Evolutionary conservation across 108 stramenopile genomes (phyloP), one percentile per base, ranked within the genome.

Genomic region (Cafeteria roenbergensis): DNA sequence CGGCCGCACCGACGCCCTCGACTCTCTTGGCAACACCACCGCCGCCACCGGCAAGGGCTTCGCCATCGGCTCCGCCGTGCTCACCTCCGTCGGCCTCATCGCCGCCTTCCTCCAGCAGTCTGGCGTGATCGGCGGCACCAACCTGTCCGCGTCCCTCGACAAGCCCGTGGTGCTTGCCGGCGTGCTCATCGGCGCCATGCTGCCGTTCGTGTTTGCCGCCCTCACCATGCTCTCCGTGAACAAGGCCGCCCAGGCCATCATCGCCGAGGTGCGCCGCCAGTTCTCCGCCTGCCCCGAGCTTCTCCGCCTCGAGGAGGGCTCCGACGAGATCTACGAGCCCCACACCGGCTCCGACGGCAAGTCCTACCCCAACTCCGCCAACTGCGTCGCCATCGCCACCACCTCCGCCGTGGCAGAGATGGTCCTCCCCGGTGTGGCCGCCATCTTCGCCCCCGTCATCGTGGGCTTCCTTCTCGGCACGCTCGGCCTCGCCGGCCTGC

Each of bases 1-100:
- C 61, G 91, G 93, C 78, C 92, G 90, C 82, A 97, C 95, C 42
- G 95, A 97, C 80, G 88, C 92, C 42, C 87, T 97, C 42, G 95
- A 97, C 81, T 90, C 95, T 55, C 92, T 92, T 30, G 95, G 95
- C 52, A 97, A 97, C 83, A 97, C 95, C 73, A 97, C 95, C 35
- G 95, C 95, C 56, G 95, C 95, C 51, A 93, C 93, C 66, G 95
- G 95, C 79, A 97, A 97, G 85, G 95, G 95, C 37, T 97, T 97
- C 67, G 95, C 95, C 50, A 97, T 97, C 69, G 95, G 95, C 57
- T 93, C 92, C 36, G 95, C 95, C 59, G 95, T 91, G n/a, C 87
- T 97, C 69, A 93, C 93, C 32, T 94, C 93, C 34, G 81, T 97
- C 34, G 93, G 91, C 53, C 85, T 97, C 25, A 93, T 93, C 70